Percentiles rank a stretch among this genome's conserved stretches.
phyloP scores from a whole-genome alignment of 805 yeast genomes.

The Diddensiella santjacobensis region DNA sequence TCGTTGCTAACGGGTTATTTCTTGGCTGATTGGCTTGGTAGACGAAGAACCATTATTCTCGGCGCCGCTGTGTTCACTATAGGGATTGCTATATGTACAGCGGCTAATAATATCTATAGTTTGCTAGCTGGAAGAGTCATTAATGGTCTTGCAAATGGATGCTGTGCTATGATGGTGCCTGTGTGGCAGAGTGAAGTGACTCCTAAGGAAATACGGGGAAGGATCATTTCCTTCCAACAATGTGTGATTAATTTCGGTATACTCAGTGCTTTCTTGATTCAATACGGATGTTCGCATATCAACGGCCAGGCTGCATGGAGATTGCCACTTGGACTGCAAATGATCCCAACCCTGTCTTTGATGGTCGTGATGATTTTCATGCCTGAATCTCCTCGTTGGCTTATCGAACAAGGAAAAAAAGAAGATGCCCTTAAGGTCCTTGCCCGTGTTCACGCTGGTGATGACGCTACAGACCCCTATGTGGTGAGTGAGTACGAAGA shows the following conservation, averaged over 20 bases:
- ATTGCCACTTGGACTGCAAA: conserved; percentile 70
- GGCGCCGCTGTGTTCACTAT: conserved; percentile 55
- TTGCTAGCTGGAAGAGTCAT: conserved; percentile 68
- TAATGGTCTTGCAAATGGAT: conserved; percentile 71
- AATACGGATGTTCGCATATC: conserved; percentile 64
- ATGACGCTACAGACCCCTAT: conserved; percentile 28
- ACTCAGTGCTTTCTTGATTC: conserved; percentile 70
- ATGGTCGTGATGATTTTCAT: conserved; percentile 54
- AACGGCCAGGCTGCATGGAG: conserved; percentile 57
- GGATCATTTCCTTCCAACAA: conserved; percentile 64
- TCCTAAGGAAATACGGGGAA: conserved; percentile 61
- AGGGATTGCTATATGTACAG: conserved; percentile 62
- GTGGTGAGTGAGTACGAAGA: conserved; percentile 36
- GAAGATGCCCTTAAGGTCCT: conserved; percentile 44
- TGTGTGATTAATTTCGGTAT: conserved; percentile 63
- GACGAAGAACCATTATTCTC: conserved; percentile 54
- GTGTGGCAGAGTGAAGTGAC: conserved; percentile 77
- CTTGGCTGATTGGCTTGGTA: conserved; percentile 59
- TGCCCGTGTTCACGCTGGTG: conserved; percentile 42
- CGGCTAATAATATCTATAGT: conserved; percentile 49
- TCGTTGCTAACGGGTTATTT: conserved; percentile 45
- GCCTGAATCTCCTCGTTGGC: conserved; percentile 88
- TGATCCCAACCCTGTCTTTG: conserved; percentile 52
- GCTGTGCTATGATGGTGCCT: conserved; percentile 72
- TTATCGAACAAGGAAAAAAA: conserved; percentile 61